Evolutionary conservation across 192 early-diverging fungal genomes (phyloP).

Genomic region (Dissophora ornata): DNA sequence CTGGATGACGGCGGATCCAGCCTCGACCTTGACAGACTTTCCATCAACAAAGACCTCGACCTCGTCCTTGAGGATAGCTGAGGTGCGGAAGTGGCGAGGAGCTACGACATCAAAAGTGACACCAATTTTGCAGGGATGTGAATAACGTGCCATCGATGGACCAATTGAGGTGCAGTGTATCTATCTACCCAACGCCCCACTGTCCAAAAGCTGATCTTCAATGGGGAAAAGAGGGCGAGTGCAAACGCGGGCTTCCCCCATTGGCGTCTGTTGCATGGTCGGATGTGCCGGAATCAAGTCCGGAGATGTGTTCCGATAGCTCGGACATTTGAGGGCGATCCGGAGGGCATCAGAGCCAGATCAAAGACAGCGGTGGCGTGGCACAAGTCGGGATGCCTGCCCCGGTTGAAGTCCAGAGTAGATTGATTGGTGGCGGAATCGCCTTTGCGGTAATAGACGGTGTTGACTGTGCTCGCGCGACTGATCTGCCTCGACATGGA

Average conservation of each 20-base stretch:
- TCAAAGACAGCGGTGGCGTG: neutral
- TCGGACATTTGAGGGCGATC: conserved; percentile 22
- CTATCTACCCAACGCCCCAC: too few relatives aligned
- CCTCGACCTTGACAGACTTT: conserved; percentile 89
- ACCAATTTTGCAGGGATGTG: too few relatives aligned
- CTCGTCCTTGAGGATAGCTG: conserved; percentile 66
- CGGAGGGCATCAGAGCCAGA: neutral
- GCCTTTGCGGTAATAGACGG: too few relatives aligned
- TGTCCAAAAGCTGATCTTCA: too few relatives aligned
- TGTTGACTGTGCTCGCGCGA: too few relatives aligned
- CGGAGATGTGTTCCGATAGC: conserved; percentile 8
- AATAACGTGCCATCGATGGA: too few relatives aligned
- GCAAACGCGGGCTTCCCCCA: neutral
- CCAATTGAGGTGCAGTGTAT: neutral
- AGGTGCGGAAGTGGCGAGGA: conserved; percentile 58
- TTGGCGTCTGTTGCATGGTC: neutral
- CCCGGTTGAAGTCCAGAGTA: too few relatives aligned
- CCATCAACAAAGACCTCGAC: conserved; percentile 93
- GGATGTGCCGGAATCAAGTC: conserved; percentile 6
- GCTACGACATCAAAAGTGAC: conserved; percentile 18
- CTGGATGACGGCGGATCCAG: conserved; percentile 96
- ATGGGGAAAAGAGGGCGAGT: neutral
- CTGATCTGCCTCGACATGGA: too few relatives aligned
- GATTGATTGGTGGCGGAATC: too few relatives aligned
- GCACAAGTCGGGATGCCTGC: too few relatives aligned